Base-by-base conservation (phyloP, 495 filamentous ascomycete species). In the Parathielavia hyrcaniae region DNA sequence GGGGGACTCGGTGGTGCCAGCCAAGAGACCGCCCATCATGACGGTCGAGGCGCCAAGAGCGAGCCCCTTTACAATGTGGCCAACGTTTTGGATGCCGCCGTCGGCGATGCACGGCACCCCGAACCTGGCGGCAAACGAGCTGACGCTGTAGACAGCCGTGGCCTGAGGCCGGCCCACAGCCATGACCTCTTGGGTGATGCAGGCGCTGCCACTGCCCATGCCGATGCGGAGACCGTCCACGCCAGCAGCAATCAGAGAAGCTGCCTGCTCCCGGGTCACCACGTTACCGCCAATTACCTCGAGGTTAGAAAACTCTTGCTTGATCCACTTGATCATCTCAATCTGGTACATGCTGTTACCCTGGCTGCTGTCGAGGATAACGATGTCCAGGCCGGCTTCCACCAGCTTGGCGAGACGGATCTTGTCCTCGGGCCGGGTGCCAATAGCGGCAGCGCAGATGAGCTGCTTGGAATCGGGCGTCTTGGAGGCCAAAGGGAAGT, bases 111-210 rank as follows among this genome's bases (percentile, higher is more conserved):
- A 97, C 23, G 93, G 93, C 59, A 99, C 91, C 57, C 95, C 93
- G 71, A 99, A 99, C 60, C 84, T 84, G 46, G 86, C 87, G 36
- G 93, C 93, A 65, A 97, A 99, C 23, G 78, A 73, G 59, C 87
- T 83, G 62, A 97, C 91, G 67, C 86, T 89, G 78, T 86, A 90
- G 57, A 99, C 91, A 39, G 92, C 82, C 12, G 89, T 87, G 17
- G 93, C 93, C 75, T 99, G 93, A 58, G 93, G 93, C 63, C 93
- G 86, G 39, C 93, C 93, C 43, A 97, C 90, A 53, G 93, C 93
- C 93, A 99, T 99, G 67, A 99, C 93, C 77, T 99, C 93, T 76
- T 99, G 93, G 47, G 93, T 99, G 67, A 99, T 99, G 76, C 93
- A 99, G 67, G 93, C 93, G 64, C 88, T 93, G 66, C 93, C 93